Percentiles rank a stretch among this genome's conserved stretches.
Conservation (phyloP, 805 yeast genomes). For the Cyberlindnera petersonii region DNA sequence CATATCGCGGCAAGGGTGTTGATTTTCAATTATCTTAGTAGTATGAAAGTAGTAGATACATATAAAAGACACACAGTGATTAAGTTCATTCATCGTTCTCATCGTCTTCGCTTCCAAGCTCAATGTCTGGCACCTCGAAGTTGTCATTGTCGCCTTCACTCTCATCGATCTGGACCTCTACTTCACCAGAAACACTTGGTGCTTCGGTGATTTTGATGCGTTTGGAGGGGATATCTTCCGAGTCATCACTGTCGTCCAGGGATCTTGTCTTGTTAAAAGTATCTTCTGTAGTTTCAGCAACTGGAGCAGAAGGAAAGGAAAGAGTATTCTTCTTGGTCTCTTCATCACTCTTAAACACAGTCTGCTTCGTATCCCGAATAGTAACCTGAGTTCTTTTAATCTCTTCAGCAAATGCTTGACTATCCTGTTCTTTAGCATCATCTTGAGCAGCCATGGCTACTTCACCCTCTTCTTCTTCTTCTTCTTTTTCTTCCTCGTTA, state of each 20-base stretch:
- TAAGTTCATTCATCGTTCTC: conserved; percentile 36
- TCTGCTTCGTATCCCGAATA: conserved; percentile 4
- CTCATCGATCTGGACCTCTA: conserved; percentile 15
- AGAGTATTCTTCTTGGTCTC: conserved; percentile 20
- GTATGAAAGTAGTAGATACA: too few relatives aligned
- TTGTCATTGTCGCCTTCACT: conserved; percentile 32
- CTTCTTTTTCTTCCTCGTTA: conserved; percentile 18
- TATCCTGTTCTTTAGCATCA: conserved; percentile 13
- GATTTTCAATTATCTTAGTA: too few relatives aligned
- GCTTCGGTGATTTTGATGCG: conserved; percentile 22
- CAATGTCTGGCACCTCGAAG: conserved; percentile 48
- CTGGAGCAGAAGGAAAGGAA: conserved; percentile 20
- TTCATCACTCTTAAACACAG: conserved; percentile 24
- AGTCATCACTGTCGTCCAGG: conserved; percentile 19
- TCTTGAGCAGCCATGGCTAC: conserved; percentile 10
- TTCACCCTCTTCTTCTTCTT: conserved; percentile 6
- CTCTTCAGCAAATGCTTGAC: conserved; percentile 18
- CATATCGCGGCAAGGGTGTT: too few relatives aligned
- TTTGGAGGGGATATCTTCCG: conserved; percentile 25
- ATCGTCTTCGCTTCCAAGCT: conserved; percentile 39
- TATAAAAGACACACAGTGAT: not conserved
- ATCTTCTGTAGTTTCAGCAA: conserved; percentile 2
- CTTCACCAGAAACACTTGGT: conserved; percentile 4
- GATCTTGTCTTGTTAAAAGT: conserved; percentile 17
- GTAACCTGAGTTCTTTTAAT: conserved; percentile 12